Conservation (phyloP, 768 basidiomycete genomes). For the Cyathus striatus region DNA sequence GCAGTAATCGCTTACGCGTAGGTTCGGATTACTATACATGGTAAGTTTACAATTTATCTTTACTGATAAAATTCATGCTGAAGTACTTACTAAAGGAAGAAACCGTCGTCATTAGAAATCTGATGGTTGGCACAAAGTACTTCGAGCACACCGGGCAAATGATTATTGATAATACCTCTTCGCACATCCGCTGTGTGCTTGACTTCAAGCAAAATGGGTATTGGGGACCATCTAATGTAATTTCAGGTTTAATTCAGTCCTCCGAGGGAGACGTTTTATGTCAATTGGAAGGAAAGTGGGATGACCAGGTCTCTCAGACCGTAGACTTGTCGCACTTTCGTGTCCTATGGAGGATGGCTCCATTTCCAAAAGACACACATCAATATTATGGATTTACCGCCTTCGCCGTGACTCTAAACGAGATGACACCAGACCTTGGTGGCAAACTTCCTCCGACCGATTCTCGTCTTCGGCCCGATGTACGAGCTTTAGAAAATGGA, state of each 20-base stretch:
- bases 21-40: conserved; percentile 68
- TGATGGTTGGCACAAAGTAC: conserved; percentile 89
- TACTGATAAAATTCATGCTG: background rate
- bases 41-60: conserved; percentile 36
- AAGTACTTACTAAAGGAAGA: conserved; percentile 51
- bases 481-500: conserved; percentile 79
- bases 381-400: conserved; percentile 82
- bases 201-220: conserved; percentile 87
- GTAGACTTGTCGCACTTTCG: conserved; percentile 65
- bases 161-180: conserved; percentile 61
- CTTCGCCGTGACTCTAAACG: conserved; percentile 78
- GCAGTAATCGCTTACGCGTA: conserved; percentile 62
- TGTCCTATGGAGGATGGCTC: conserved; percentile 71
- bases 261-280: conserved; percentile 48
- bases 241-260: conserved; percentile 56
- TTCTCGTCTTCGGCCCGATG: conserved; percentile 77
- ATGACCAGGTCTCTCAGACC: conserved; percentile 70
- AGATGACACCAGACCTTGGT: conserved; percentile 62
- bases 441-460: conserved; percentile 73
- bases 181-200: conserved; percentile 55
- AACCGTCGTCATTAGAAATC: conserved; percentile 85
- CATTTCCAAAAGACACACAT: conserved; percentile 66
- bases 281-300: conserved; percentile 86
- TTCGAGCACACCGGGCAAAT: conserved; percentile 82
- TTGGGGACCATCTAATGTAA: conserved; percentile 73